phyloP scores from a whole-genome alignment of 176 grass and related monocot species.

The Dendrocalamus sinicus region DNA sequence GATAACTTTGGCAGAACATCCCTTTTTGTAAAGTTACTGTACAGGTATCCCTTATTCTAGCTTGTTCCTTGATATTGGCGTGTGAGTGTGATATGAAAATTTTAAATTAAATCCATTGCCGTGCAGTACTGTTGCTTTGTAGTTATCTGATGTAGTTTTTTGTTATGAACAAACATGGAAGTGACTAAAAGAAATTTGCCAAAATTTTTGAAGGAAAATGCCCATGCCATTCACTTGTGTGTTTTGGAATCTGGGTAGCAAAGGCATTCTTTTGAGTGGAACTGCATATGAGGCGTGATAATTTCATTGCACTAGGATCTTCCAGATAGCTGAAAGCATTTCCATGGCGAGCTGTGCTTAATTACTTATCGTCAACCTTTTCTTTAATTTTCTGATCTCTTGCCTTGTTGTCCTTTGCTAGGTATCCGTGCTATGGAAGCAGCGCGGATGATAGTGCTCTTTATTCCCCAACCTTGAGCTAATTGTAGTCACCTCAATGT shows the following conservation, averaged over 20 bases:
- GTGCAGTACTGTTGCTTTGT: not conserved
- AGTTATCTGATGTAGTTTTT: slow-evolving; percentile 4
- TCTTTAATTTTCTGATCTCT: slow-evolving; percentile 35
- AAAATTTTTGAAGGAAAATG: not conserved
- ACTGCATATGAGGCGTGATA: not conserved
- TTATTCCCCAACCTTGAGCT: slow-evolving; percentile 46
- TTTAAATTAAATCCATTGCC: slow-evolving; percentile 27
- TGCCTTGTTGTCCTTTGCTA: slow-evolving; percentile 28
- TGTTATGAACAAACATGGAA: not conserved
- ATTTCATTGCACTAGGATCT: not conserved
- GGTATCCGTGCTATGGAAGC: slow-evolving; percentile 49
- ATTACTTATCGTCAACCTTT: not conserved
- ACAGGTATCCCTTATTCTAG: slow-evolving; percentile 55
- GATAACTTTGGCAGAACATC: slow-evolving; percentile 34
- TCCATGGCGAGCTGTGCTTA: not conserved
- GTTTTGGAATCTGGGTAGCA: not conserved
- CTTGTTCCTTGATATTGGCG: slow-evolving; percentile 3
- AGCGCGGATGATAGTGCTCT: slow-evolving; percentile 42
- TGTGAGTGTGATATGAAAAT: not conserved
- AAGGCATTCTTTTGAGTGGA: not conserved
- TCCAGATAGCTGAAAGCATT: not conserved
- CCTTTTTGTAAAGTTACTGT: slow-evolving; percentile 67
- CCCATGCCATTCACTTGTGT: not conserved
- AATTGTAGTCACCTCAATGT: slow-evolving; percentile 53
- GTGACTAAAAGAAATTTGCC: not conserved